phyloP scores from a whole-genome alignment of 202 grass and related monocot species.

The Dendrocalamus latiflorus region DNA sequence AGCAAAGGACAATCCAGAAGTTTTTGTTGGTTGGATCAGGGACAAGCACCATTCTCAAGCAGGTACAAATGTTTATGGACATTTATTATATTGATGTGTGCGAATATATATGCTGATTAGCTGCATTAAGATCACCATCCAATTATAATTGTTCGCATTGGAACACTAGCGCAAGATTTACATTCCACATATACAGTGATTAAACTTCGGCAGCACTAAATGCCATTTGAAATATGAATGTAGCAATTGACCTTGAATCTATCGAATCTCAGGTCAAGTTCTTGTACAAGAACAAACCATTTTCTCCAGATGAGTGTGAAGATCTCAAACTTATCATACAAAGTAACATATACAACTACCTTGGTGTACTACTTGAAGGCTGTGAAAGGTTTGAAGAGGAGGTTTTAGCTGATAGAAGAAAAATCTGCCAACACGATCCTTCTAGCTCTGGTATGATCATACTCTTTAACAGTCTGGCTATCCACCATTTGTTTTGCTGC shows the following conservation, averaged over 20 bases:
- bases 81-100: background rate
- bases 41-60: constrained; percentile 90
- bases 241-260: constrained; percentile 25
- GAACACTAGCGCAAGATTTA: background rate
- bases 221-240: constrained; percentile 1
- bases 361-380: constrained; percentile 78
- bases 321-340: constrained; percentile 88
- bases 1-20: constrained; percentile 61
- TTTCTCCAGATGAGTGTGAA: constrained; percentile 67
- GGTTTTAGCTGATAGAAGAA: constrained; percentile 50
- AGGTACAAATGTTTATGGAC: constrained; percentile 44
- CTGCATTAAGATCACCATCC: background rate
- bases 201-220: background rate
- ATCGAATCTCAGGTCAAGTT: constrained; percentile 67
- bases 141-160: background rate
- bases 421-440: constrained; percentile 28
- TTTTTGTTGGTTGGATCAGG: constrained; percentile 84
- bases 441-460: constrained; percentile 45
- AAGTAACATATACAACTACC: constrained; percentile 83
- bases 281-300: constrained; percentile 69
- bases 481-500: background rate
- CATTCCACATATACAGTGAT: background rate
- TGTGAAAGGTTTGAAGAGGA: constrained; percentile 88
- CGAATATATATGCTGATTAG: background rate
- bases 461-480: background rate